phyloP scores from a whole-genome alignment of 2,329 filamentous ascomycete genomes.

The Calonectria leucothoes region DNA sequence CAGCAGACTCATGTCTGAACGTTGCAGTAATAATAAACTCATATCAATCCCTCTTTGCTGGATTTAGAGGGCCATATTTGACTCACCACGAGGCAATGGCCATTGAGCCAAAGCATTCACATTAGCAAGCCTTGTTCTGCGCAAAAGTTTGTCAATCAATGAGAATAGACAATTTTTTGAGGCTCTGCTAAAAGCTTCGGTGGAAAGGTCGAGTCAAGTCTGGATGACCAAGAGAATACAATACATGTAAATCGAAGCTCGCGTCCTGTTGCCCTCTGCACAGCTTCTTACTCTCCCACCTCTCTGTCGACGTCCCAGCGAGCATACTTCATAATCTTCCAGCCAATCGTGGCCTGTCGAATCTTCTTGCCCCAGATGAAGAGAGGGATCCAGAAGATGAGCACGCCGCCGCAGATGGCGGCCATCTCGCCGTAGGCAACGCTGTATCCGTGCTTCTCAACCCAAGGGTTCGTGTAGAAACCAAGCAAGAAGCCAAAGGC shows the following conservation, averaged over 20 bases:
- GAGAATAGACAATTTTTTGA: background rate
- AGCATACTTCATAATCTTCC: constrained; percentile 24
- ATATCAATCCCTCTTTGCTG: no score
- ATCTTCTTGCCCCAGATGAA: constrained; percentile 60
- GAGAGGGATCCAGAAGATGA: constrained; percentile 60
- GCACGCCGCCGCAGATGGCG: constrained; percentile 57
- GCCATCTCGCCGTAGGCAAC: constrained; percentile 65
- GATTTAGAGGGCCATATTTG: no score
- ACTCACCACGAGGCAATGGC: background rate
- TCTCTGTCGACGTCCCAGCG: constrained; percentile 30
- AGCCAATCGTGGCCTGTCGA: constrained; percentile 22
- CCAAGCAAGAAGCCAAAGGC: constrained; percentile 66
- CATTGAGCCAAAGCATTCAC: background rate
- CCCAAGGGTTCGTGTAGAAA: constrained; percentile 69
- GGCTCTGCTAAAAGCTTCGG: background rate
- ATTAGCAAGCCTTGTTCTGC: background rate
- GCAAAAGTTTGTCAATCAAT: background rate
- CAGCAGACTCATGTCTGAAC: background rate
- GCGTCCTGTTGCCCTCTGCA: background rate
- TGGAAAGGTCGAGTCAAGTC: no score
- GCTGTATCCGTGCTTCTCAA: constrained; percentile 57
- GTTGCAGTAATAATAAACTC: no score
- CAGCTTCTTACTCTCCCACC: constrained; percentile 22
- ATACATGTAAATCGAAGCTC: background rate
- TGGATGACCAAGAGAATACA: background rate